phyloP scores from a whole-genome alignment of 208 protist species.

The Phytomonas francai region DNA sequence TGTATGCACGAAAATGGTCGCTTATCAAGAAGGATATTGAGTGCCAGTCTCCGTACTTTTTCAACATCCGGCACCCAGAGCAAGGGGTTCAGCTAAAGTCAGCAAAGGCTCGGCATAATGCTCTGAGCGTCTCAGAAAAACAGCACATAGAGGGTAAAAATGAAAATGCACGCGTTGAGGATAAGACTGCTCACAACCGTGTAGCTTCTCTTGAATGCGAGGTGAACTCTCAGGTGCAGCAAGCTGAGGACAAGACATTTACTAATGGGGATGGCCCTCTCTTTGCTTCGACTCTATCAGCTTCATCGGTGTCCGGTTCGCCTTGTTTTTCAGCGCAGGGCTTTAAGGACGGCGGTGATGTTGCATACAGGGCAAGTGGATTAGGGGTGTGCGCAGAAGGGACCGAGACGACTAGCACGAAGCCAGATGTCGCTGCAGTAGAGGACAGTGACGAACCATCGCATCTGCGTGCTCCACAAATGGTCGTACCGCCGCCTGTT shows the following conservation, averaged over 20 bases:
- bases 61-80: conserved; percentile 86
- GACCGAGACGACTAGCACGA: background rate
- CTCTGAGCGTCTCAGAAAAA: background rate
- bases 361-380: background rate
- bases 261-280: background rate
- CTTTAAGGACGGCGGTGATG: background rate
- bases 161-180: background rate
- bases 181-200: background rate
- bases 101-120: background rate
- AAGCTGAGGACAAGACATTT: background rate
- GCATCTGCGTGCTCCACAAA: background rate
- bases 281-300: background rate
- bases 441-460: conserved; percentile 3
- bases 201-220: background rate
- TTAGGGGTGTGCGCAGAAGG: background rate
- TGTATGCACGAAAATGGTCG: conserved; percentile 80
- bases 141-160: background rate
- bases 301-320: background rate
- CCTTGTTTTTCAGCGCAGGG: background rate
- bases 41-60: conserved; percentile 65
- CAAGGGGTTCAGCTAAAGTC: conserved; percentile 55
- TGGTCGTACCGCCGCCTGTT: background rate
- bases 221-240: background rate
- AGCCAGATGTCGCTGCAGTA: background rate
- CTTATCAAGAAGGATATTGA: conserved; percentile 80